A percentile compares a stretch with the other conserved stretches of the same genome.
These are phyloP conservation scores for Pleurotus giganteus DNA, from an alignment of 768 basidiomycete species.

Conservation along the genomic window DNA sequence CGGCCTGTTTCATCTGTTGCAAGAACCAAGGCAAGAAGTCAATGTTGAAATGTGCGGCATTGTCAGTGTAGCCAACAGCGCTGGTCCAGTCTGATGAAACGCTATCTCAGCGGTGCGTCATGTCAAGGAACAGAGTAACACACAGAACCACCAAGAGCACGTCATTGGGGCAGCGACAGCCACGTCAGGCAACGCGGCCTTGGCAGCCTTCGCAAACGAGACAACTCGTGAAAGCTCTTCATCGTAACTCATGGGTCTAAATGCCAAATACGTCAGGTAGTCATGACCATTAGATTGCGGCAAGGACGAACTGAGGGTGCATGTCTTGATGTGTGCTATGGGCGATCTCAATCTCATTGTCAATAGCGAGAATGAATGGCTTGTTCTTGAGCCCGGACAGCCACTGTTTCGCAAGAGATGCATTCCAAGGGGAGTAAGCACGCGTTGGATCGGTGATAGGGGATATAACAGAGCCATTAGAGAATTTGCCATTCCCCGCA, in stretches of 20 bases:
- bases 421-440: slow-evolving; percentile 49
- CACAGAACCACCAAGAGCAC: slow-evolving; percentile 19
- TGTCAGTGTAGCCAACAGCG: slow-evolving; percentile 44
- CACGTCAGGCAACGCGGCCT: slow-evolving; percentile 16
- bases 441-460: slow-evolving; percentile 36
- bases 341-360: slow-evolving; percentile 60
- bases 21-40: slow-evolving; percentile 61
- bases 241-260: slow-evolving; percentile 42
- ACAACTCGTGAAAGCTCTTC: background rate
- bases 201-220: slow-evolving; percentile 5
- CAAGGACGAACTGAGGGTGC: slow-evolving; percentile 40
- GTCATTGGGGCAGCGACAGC: slow-evolving; percentile 16
- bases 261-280: background rate
- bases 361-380: slow-evolving; percentile 45
- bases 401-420: slow-evolving; percentile 40
- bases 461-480: slow-evolving; percentile 44
- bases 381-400: slow-evolving; percentile 44
- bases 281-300: background rate
- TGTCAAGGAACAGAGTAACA: background rate
- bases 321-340: slow-evolving; percentile 54
- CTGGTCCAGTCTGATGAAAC: slow-evolving; percentile 48
- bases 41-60: slow-evolving; percentile 46
- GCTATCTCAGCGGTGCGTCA: background rate
- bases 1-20: slow-evolving; percentile 40
- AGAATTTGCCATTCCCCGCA: slow-evolving; percentile 46